Base-by-base conservation (phyloP, 2,329 filamentous ascomycete genomes). In the Stagonosporopsis chrysanthemi region DNA sequence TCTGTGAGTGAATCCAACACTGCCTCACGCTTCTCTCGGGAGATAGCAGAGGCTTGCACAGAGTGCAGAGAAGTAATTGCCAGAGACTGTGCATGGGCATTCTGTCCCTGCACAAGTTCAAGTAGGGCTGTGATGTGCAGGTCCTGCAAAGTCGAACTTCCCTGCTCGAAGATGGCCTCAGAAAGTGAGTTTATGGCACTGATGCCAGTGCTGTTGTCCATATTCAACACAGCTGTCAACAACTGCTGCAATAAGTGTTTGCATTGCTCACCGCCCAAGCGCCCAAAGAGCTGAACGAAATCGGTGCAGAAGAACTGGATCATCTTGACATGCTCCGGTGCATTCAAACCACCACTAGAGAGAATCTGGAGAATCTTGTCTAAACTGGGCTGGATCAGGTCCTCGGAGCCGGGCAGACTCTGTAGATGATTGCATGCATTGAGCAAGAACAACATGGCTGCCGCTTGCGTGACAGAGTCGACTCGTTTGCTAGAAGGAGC, bases 1-100 rank as follows among this genome's bases (percentile, higher is more conserved):
- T 65, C 57, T 8, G 65, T 63, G 28, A 73, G 52, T 22, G 64
- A 67, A 45, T 77, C 66, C 14, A 78, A 36, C 11, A 72, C 57
- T 24, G 64, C 61, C 54, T 76, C 73, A 50, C 75, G 66, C 36
- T 67, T 68, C 42, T 73, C 70, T 14, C 75, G 64, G 2, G 68
- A 61, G 6, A 77, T 53, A 1, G 69, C 67, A 12, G 61, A 48
- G 11, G 72, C 65, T 6, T 60, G 64, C 5, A 72, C 56, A 15
- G 69, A 62, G 2, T 71, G 53, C 24, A 73, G 60, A 7, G 61
- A 64, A n/a, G 46, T 61, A 17, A 64, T 48, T 22, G 59, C 64
- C 43, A 62, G 51, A 23, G n/a, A 31, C 22, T 57, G 58, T 12
- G 64, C 46, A 6, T 12, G 28, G 7, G 62, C 39, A 9, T 62